Conservation (phyloP, 2,329 filamentous ascomycete species). For the Lizonia empirigonia region DNA sequence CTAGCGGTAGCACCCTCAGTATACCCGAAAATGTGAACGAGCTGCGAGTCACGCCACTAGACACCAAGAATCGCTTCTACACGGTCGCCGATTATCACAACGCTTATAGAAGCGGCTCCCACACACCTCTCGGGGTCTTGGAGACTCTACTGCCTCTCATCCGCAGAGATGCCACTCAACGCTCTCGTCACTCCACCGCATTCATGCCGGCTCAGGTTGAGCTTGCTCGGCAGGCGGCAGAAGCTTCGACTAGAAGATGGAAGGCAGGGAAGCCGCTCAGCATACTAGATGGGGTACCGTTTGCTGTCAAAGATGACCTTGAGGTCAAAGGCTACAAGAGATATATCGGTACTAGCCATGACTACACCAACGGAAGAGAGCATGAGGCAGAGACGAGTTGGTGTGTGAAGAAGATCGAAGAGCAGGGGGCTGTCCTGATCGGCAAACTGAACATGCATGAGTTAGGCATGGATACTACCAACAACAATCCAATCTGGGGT, state of each 20-base stretch:
- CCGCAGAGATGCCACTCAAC: conserved; percentile 60
- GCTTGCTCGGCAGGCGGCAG: conserved; percentile 69
- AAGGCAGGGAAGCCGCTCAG: conserved; percentile 68
- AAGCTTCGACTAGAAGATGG: conserved; percentile 75
- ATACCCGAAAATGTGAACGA: conserved; percentile 28
- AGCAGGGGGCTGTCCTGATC: conserved; percentile 75
- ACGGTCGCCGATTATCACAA: conserved; percentile 78
- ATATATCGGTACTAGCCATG: conserved; percentile 67
- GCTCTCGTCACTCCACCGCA: conserved; percentile 69
- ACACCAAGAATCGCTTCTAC: conserved; percentile 42
- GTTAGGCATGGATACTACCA: conserved; percentile 79
- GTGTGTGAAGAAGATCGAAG: conserved; percentile 73
- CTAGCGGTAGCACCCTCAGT: conserved; percentile 22
- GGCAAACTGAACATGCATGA: conserved; percentile 84
- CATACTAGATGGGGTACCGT: conserved; percentile 79
- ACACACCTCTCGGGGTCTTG: conserved; percentile 74
- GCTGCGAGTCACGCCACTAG: conserved; percentile 25
- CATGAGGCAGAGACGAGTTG: conserved; percentile 63
- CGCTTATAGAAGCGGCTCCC: conserved; percentile 70
- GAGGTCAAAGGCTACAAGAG: conserved; percentile 72
- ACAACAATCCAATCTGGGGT: conserved; percentile 77
- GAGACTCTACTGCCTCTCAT: conserved; percentile 75
- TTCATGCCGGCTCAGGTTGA: conserved; percentile 73
- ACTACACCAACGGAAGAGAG: conserved; percentile 56
- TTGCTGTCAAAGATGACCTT: conserved; percentile 83